Conservation (phyloP, 2,329 filamentous ascomycete genomes). For the Aureobasidium uvarum region DNA sequence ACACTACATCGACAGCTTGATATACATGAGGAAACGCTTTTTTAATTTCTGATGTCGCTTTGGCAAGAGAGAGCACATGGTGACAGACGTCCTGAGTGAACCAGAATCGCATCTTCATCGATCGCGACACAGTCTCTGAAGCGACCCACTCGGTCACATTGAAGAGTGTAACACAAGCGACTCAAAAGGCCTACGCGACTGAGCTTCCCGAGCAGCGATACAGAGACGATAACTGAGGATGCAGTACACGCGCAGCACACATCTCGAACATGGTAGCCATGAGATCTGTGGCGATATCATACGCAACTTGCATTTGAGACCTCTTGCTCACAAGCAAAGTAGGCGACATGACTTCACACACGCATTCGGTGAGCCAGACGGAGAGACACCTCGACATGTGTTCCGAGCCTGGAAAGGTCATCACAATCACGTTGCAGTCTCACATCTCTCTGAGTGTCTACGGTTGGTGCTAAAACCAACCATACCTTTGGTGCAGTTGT, state of each 20-base stretch:
- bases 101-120: neutral
- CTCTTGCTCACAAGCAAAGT: neutral
- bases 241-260: neutral
- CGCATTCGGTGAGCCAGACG: neutral
- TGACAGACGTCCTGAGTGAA: neutral
- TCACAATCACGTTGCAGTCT: neutral
- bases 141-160: neutral
- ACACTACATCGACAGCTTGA: slow-evolving; percentile 19
- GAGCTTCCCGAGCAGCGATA: neutral
- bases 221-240: neutral
- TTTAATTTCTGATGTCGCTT: neutral
- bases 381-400: neutral
- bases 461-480: neutral
- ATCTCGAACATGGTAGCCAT: neutral
- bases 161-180: neutral
- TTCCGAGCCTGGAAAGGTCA: neutral
- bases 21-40: slow-evolving; percentile 21
- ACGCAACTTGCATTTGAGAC: neutral
- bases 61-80: neutral
- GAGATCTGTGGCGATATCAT: neutral
- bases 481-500: neutral
- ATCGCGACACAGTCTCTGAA: neutral
- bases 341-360: neutral
- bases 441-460: neutral
- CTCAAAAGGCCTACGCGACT: neutral